These are phyloP conservation scores for Trichosporon sp. DNA, from an alignment of 1,284 basidiomycete species.

Conservation along the genomic window DNA sequence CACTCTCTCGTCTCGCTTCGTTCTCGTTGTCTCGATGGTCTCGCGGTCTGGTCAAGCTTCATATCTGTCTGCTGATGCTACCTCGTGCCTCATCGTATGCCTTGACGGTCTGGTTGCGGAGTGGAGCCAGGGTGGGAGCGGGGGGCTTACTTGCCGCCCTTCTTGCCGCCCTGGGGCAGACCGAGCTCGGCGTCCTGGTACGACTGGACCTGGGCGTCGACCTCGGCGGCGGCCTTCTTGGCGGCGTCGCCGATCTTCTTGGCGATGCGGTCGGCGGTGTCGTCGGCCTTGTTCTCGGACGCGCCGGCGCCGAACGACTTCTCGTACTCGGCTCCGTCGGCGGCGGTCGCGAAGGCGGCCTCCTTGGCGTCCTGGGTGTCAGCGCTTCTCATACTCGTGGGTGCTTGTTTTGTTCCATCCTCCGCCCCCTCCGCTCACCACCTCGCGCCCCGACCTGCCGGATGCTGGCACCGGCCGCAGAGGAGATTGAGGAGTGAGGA, in stretches of 20 bases:
- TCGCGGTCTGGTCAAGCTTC: not conserved
- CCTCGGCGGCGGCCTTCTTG: not conserved
- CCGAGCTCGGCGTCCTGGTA: slow-evolving; percentile 4
- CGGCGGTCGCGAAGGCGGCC: not conserved
- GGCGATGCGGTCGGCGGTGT: not conserved
- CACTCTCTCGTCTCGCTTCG: not conserved
- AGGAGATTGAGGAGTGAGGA: too few relatives aligned
- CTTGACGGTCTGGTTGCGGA: not conserved
- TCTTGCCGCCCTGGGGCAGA: not conserved
- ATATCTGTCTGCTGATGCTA: not conserved
- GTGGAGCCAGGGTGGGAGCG: too few relatives aligned
- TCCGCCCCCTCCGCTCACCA: too few relatives aligned
- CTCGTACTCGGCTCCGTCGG: not conserved
- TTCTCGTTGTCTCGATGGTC: too few relatives aligned
- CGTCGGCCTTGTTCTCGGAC: not conserved
- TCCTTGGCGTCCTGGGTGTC: not conserved
- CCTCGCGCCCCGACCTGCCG: too few relatives aligned
- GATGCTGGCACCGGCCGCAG: too few relatives aligned
- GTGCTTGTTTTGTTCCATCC: too few relatives aligned
- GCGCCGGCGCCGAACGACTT: not conserved
- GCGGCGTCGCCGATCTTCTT: not conserved
- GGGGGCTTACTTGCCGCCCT: not conserved
- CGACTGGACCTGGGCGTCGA: not conserved
- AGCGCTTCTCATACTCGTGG: not conserved
- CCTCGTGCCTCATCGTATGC: not conserved